Base-by-base conservation (phyloP, 495 filamentous ascomycete species). In the Hypoxylon subgilvum region DNA sequence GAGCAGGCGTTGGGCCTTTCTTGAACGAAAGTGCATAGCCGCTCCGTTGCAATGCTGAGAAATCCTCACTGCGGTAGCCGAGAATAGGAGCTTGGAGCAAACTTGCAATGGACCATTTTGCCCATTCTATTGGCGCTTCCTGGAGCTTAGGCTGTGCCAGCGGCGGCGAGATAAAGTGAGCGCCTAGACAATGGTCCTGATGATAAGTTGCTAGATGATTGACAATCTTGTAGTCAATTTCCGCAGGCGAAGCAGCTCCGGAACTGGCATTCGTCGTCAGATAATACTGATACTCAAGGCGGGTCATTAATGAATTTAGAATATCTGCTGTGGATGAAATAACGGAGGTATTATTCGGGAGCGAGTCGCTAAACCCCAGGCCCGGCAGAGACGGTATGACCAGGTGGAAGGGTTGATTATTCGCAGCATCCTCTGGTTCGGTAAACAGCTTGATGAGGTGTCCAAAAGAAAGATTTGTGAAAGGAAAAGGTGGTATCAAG, bases 371-470 rank as follows among this genome's bases (percentile, higher is more conserved):
- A 70, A 91, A 92, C 31, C 86, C 88, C 56, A 89, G 80, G 31
- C 90, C 89, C 0, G 88, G 88, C 18, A 91, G 72, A 7, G 86
- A 88, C 2, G 89, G 88, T 6, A 81, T 84, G 9, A 91, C 76
- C 23, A 91, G 68, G 69, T 90, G 79, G 70, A 91, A 92, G 0
- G 82, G 73, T 12, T 84, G 84, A 4, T 73, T 69, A 30, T 72
- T 62, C 16, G 59, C 57, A 9, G 73, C 64, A 46, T 72, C 66
- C 5, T 74, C 67, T 0, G 79, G 78, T 1, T 71, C 61, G 0
- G 78, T 80, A 45, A 92, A 76, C 5, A 80, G 69, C 9, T 80
- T 77, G 30, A 90, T 71, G 17, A 92, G 69, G 39, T 87, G 85
- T 9, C 75, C 80, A 12, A 86, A 79, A 63, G 88, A 86, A 35